Evolutionary conservation across 768 basidiomycete species (phyloP).

Genomic region (Clathrus columnatus): DNA sequence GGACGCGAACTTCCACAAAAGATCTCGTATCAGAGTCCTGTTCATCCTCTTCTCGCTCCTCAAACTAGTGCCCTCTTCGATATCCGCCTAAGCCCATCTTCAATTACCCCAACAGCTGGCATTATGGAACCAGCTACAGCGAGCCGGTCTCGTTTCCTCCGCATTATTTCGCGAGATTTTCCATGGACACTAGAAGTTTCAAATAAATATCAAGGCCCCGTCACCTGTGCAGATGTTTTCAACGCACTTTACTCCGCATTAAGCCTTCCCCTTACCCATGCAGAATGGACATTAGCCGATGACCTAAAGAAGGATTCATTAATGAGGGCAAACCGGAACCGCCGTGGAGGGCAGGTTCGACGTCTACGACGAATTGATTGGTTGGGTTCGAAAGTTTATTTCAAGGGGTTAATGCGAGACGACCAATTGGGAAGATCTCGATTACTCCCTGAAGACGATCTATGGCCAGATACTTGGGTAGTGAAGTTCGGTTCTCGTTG

Average conservation of each 20-base stretch:
- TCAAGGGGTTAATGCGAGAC: conserved; percentile 5
- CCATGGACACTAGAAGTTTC: conserved; percentile 10
- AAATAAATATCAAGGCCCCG: neutral
- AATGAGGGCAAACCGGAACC: conserved; percentile 8
- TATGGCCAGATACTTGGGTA: conserved; percentile 10
- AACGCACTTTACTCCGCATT: conserved; percentile 6
- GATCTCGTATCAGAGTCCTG: neutral
- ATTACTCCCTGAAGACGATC: conserved; percentile 7
- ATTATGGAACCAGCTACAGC: conserved; percentile 5
- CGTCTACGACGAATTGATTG: conserved; percentile 9
- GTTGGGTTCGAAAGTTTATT: conserved; percentile 8
- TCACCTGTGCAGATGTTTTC: conserved; percentile 9
- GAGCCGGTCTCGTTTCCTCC: conserved; percentile 1
- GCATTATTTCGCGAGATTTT: conserved; percentile 9
- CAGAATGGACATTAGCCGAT: conserved; percentile 11
- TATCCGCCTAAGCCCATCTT: conserved; percentile 1
- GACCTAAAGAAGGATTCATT: conserved; percentile 6
- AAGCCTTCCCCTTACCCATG: conserved; percentile 4
- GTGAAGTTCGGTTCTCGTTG: conserved; percentile 8
- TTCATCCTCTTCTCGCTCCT: conserved; percentile 2
- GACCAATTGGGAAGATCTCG: conserved; percentile 5
- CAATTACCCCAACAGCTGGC: neutral
- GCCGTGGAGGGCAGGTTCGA: conserved; percentile 2
- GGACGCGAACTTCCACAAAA: too few relatives aligned
- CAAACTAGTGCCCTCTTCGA: conserved; percentile 5